Evolutionary conservation across 2,329 filamentous ascomycete species (phyloP).

Genomic region (Trichoderma guizhouense): DNA sequence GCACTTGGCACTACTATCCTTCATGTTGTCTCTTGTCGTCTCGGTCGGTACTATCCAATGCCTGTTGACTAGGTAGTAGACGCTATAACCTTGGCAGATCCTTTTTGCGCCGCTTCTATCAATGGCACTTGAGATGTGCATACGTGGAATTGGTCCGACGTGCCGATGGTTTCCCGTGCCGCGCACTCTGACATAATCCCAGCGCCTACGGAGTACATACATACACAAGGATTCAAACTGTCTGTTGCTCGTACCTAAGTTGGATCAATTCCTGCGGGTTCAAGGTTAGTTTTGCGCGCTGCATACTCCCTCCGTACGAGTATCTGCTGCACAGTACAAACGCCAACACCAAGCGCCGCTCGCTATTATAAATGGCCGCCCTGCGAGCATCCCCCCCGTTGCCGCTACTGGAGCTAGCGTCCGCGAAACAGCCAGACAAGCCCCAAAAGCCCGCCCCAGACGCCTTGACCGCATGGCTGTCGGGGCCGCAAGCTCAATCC

Average conservation of each 20-base stretch:
- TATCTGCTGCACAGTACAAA: background rate
- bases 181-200: background rate
- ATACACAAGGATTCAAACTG: too few relatives aligned
- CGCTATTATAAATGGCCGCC: background rate
- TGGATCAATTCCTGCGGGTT: too few relatives aligned
- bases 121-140: background rate
- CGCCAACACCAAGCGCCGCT: background rate
- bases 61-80: background rate
- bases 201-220: background rate
- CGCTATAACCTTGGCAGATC: background rate
- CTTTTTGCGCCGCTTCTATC: background rate
- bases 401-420: background rate
- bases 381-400: background rate
- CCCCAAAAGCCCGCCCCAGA: conserved; percentile 10
- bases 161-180: background rate
- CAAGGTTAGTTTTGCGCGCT: background rate
- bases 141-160: background rate
- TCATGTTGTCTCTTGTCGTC: background rate
- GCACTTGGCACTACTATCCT: background rate
- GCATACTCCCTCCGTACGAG: background rate
- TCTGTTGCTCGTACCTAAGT: too few relatives aligned
- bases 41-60: background rate
- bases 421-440: conserved; percentile 9
- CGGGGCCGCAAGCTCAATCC: conserved; percentile 4
- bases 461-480: conserved; percentile 18